These are phyloP conservation scores for Aspergillus intermedius DNA, from an alignment of 2,329 filamentous ascomycete genomes.

Conservation along the genomic window DNA sequence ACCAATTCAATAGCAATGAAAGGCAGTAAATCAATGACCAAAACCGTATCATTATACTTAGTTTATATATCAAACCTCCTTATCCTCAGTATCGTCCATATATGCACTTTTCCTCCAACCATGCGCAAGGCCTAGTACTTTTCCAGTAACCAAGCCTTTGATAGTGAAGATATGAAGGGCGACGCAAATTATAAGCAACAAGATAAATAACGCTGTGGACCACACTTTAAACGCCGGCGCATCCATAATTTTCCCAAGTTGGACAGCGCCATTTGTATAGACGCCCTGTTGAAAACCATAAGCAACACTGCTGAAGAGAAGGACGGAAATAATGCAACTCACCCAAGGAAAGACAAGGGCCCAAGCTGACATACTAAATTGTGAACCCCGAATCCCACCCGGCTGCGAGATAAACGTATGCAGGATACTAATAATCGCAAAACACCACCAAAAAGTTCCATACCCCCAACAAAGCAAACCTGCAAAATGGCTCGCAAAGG, in stretches of 20 bases:
- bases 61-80: neutral
- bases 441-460: conserved; percentile 39
- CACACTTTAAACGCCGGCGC: conserved; percentile 34
- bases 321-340: conserved; percentile 7
- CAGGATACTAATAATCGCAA: conserved; percentile 31
- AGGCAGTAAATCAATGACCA: no score
- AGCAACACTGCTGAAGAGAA: neutral
- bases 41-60: no score
- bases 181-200: conserved; percentile 31
- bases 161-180: conserved; percentile 26
- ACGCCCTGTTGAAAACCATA: conserved; percentile 23
- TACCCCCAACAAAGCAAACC: conserved; percentile 37
- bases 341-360: conserved; percentile 37
- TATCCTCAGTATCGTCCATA: neutral
- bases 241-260: conserved; percentile 34
- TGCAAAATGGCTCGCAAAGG: conserved; percentile 29
- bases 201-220: conserved; percentile 30
- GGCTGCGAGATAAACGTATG: conserved; percentile 20
- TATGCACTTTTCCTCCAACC: conserved; percentile 15
- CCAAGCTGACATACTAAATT: conserved; percentile 30
- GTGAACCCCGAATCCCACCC: conserved; percentile 12
- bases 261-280: conserved; percentile 33
- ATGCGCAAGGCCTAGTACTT: conserved; percentile 23
- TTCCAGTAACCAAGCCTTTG: conserved; percentile 23
- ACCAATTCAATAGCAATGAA: no score